phyloP scores from a whole-genome alignment of 257 asterid genomes.

The Gentiana macrophylla region DNA sequence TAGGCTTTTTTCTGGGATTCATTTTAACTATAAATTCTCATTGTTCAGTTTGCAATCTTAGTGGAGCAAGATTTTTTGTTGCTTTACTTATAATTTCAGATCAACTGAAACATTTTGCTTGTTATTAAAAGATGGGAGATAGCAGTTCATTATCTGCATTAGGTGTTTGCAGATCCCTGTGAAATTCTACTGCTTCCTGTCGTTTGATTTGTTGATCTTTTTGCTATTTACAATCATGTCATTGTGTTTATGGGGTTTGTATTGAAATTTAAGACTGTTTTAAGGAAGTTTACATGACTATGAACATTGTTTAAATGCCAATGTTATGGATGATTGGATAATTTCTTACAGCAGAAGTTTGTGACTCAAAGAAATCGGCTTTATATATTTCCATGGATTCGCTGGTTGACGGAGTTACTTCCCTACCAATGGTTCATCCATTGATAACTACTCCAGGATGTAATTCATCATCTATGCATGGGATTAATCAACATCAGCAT shows the following conservation, averaged over 20 bases:
- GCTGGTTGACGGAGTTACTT: slow-evolving; percentile 51
- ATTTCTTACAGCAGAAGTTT: slow-evolving; percentile 12
- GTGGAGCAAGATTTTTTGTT: not conserved
- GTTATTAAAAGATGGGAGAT: slow-evolving; percentile 1
- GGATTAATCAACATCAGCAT: slow-evolving; percentile 42
- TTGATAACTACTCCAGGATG: slow-evolving; percentile 23
- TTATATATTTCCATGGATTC: slow-evolving; percentile 40
- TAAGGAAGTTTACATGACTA: not conserved
- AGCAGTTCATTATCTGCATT: slow-evolving; percentile 1
- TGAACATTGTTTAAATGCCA: not conserved
- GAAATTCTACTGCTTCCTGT: not conserved
- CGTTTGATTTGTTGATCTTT: not conserved
- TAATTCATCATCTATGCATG: slow-evolving; percentile 23
- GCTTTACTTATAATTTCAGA: not conserved
- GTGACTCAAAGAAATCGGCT: slow-evolving; percentile 25
- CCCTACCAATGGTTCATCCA: slow-evolving; percentile 38
- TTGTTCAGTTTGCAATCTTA: not conserved
- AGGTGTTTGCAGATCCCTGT: slow-evolving; percentile 9
- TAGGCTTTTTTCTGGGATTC: slow-evolving; percentile 8
- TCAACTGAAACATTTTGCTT: not conserved
- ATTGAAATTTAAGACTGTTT: not conserved
- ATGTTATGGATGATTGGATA: slow-evolving; percentile 15
- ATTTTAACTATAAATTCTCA: not conserved
- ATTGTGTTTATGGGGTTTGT: not conserved
- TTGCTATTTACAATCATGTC: not conserved